Conservation (phyloP, 1,284 basidiomycete genomes). For the Ceratobasidium sp. region DNA sequence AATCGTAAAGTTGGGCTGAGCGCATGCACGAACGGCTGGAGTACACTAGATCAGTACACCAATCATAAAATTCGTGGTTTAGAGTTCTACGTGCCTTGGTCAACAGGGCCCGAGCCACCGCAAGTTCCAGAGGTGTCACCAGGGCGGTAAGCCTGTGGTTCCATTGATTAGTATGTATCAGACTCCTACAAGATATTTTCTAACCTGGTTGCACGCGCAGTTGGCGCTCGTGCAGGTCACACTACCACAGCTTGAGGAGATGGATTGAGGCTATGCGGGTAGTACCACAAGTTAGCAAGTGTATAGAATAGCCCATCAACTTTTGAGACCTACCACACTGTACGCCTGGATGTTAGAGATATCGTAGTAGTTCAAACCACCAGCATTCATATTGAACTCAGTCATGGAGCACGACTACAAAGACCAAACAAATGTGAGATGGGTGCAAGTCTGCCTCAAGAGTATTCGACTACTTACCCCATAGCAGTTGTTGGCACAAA, state of each 20-base stretch:
- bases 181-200: background rate
- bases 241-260: constrained; percentile 21
- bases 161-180: background rate
- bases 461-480: constrained; percentile 22
- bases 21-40: constrained; percentile 38
- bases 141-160: constrained; percentile 25
- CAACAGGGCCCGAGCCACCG: constrained; percentile 29
- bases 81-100: background rate
- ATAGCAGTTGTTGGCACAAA: constrained; percentile 45
- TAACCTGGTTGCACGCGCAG: constrained; percentile 44
- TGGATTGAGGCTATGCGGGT: background rate
- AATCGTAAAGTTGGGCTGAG: constrained; percentile 41
- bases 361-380: constrained; percentile 42
- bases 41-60: background rate
- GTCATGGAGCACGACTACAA: constrained; percentile 30
- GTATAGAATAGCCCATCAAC: background rate
- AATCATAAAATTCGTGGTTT: background rate
- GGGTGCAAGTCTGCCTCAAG: background rate
- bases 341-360: constrained; percentile 47
- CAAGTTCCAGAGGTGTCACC: constrained; percentile 43
- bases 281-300: background rate
- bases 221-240: constrained; percentile 43
- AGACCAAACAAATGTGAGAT: background rate
- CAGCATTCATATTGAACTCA: constrained; percentile 43
- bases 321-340: constrained; percentile 30